Base-by-base conservation (phyloP, 2,329 filamentous ascomycete genomes). In the Cryphonectria radicalis region DNA sequence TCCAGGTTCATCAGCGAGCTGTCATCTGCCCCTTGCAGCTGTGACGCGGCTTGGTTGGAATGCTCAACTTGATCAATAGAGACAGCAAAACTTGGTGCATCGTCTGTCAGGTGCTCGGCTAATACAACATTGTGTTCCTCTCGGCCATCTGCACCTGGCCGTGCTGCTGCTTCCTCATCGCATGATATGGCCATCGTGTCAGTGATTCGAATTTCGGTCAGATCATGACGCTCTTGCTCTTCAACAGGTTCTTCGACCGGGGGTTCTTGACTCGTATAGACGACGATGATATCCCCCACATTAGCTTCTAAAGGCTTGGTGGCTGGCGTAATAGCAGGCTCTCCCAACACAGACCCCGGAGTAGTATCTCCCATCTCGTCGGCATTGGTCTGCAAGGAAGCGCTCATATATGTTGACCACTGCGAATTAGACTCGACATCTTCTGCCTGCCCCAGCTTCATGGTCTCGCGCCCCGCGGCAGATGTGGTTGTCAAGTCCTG, bases 271-370 rank as follows among this genome's bases (percentile, higher is more conserved):
- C 68, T 42, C 35, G 68, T 43, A 63, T 67, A 68, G 25, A 65
- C 64, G 50, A 70, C 57, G 40, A 72, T 70, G 42, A 62, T 72
- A n/a, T 57, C 62, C 25, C 64, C 64, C 63, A 70, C 60, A 53
- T 64, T 70, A 14, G 28, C 64, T 57, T 72, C 59, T 28, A 50
- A 68, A 32, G n/a, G 35, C 13, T 66, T 55, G n/a, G 42, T 17
- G 42, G 65, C 43, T 60, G 40, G n/a, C 35, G n/a, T 37, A 19
- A 40, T 11, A n/a, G 32, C 17, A 22, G 40, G 35, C 22, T n/a
- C 50, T 42, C 19, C 14, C 59, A 43, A n/a, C 1, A 43, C 35
- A 43, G 62, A 14, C 17, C 46, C 37, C 19, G 66, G 53, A 25
- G 35, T 17, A 59, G 19, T 19, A 28, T 72, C 19, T n/a, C 22